These are phyloP conservation scores for Ochromonas danica DNA, from an alignment of 108 stramenopile genomes.

Conservation along the genomic window DNA sequence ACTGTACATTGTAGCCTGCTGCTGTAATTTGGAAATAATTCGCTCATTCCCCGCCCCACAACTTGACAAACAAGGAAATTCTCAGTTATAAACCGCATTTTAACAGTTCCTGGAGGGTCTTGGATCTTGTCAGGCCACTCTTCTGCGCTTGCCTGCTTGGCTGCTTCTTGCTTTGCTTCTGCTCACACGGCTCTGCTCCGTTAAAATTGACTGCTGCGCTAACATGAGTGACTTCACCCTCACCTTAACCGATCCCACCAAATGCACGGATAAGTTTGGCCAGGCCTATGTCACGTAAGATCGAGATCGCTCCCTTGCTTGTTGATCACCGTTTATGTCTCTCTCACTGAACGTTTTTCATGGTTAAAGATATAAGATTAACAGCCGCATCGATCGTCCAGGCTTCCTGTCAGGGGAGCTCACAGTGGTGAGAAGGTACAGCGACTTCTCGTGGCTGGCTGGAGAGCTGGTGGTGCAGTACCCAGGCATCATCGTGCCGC, in stretches of 20 bases:
- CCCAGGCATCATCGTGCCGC: slow-evolving; percentile 89
- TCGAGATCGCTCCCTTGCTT: not conserved
- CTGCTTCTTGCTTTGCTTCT: too few species aligned
- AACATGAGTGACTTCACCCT: not conserved
- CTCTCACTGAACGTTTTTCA: not conserved
- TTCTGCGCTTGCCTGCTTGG: too few species aligned
- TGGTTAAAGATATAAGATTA: not conserved
- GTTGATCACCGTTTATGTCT: not conserved
- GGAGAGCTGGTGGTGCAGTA: slow-evolving; percentile 76
- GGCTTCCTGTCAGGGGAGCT: not conserved
- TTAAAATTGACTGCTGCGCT: too few species aligned
- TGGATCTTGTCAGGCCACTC: too few species aligned
- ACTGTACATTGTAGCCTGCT: too few species aligned
- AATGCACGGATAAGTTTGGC: slow-evolving; percentile 4
- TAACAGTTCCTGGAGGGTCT: too few species aligned
- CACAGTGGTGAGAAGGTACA: slow-evolving; percentile 1
- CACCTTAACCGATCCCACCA: not conserved
- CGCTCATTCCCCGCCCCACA: too few species aligned
- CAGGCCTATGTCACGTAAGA: slow-evolving; percentile 3
- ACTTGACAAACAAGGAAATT: too few species aligned
- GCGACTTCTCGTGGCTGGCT: slow-evolving; percentile 87
- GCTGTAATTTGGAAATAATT: too few species aligned
- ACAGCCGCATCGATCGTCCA: not conserved
- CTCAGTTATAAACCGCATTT: too few species aligned
- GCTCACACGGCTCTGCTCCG: too few species aligned